Conservation (phyloP, 441 rosid species). For the Aquilaria agallochum region DNA sequence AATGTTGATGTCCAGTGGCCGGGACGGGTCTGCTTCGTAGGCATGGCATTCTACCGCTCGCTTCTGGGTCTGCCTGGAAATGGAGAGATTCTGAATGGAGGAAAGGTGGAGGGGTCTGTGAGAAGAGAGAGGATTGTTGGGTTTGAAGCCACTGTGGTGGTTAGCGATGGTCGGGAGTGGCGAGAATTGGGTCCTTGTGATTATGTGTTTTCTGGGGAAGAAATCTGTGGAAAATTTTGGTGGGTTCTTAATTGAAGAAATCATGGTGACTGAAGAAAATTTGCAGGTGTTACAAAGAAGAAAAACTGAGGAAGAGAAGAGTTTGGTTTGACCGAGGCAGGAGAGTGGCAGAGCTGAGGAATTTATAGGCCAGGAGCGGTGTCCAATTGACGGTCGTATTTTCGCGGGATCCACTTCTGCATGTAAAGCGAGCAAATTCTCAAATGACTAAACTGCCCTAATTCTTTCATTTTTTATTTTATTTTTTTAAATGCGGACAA, state of each 20-base stretch:
- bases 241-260: slow-evolving; percentile 41
- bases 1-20: slow-evolving; percentile 53
- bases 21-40: slow-evolving; percentile 59
- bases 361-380: slow-evolving; percentile 11
- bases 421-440: not conserved
- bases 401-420: slow-evolving; percentile 1
- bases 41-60: slow-evolving; percentile 40
- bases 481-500: not conserved
- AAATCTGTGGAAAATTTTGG: slow-evolving; percentile 23
- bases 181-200: slow-evolving; percentile 25
- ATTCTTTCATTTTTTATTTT: not conserved
- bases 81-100: slow-evolving; percentile 25
- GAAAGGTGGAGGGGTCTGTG: slow-evolving; percentile 52
- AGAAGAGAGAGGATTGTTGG: slow-evolving; percentile 14
- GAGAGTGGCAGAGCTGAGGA: not conserved
- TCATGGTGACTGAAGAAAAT: slow-evolving; percentile 19
- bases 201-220: slow-evolving; percentile 19
- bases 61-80: slow-evolving; percentile 15
- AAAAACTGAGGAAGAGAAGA: not conserved
- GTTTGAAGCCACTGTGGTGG: slow-evolving; percentile 15
- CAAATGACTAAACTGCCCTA: slow-evolving; percentile 1
- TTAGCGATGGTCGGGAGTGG: slow-evolving; percentile 29
- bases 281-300: not conserved
- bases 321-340: not conserved
- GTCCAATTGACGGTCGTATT: not conserved